These are phyloP conservation scores for Geranium rotundifolium DNA, from an alignment of 345 rosid genomes.

Conservation along the genomic window DNA sequence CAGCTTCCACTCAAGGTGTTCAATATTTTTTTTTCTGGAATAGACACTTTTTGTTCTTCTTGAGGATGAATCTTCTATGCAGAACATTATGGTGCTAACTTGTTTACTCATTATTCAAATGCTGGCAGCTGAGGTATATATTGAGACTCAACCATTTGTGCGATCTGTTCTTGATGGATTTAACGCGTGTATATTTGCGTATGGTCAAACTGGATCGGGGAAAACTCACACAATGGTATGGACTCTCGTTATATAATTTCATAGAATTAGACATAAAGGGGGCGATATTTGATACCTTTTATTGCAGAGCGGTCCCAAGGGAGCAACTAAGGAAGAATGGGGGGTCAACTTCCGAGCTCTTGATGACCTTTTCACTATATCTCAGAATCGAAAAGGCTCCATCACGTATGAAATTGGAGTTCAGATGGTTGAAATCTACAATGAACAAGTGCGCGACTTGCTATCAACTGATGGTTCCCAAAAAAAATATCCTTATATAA, in stretches of 20 bases:
- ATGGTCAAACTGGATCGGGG: constrained; percentile 98
- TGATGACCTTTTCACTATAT: constrained; percentile 58
- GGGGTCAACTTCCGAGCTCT: constrained; percentile 89
- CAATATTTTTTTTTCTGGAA: too few relatives aligned
- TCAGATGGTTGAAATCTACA: constrained; percentile 91
- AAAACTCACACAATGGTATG: constrained; percentile 89
- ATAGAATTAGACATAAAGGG: neutral
- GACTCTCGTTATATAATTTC: neutral
- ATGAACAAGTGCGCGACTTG: constrained; percentile 79
- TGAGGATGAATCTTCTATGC: neutral
- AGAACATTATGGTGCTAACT: constrained; percentile 9
- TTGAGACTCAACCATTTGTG: constrained; percentile 62
- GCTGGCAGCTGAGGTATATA: constrained; percentile 60
- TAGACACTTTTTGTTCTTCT: neutral
- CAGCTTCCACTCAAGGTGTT: constrained; percentile 72
- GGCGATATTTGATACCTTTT: neutral
- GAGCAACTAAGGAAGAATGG: constrained; percentile 57
- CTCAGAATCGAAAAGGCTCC: constrained; percentile 45
- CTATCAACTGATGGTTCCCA: constrained; percentile 42
- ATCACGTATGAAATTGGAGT: constrained; percentile 52
- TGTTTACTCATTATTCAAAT: constrained; percentile 4
- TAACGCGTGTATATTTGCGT: constrained; percentile 88
- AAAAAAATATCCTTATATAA: constrained; percentile 67
- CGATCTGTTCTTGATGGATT: constrained; percentile 80
- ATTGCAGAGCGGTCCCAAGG: constrained; percentile 59